Conservation (phyloP, 2,329 filamentous ascomycete genomes). For the Trichoderma semiorbis region DNA sequence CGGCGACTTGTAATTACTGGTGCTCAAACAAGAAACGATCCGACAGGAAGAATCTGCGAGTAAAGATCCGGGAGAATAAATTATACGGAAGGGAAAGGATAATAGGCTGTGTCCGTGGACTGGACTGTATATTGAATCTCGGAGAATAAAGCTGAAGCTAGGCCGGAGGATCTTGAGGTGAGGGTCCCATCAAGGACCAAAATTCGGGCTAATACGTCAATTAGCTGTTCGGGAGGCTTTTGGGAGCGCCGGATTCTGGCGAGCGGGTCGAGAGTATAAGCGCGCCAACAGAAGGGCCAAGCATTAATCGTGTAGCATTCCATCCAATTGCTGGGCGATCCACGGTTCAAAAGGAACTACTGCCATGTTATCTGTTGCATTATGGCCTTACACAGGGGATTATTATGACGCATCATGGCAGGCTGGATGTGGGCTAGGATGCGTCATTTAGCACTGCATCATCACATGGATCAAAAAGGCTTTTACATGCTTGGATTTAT, state of each 20-base stretch:
- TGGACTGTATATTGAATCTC: neutral
- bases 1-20: slow-evolving; percentile 20
- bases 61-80: neutral
- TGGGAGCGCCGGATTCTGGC: neutral
- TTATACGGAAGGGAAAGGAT: neutral
- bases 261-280: slow-evolving; percentile 16
- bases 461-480: neutral
- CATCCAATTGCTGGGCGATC: neutral
- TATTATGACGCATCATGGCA: neutral
- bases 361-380: neutral
- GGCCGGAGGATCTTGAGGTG: neutral
- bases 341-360: neutral
- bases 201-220: slow-evolving; percentile 17
- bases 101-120: neutral
- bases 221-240: neutral
- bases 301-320: neutral
- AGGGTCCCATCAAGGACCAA: slow-evolving; percentile 7
- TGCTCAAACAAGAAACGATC: neutral
- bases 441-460: slow-evolving; percentile 1
- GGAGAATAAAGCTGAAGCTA: slow-evolving; percentile 9
- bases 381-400: neutral
- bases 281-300: slow-evolving; percentile 13
- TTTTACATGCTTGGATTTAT: neutral
- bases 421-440: neutral
- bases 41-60: neutral